A percentile compares a stretch with the other conserved stretches of the same genome.
phyloP scores from a whole-genome alignment of 2,329 filamentous ascomycete genomes.

The Chrysosporium keratinophilum region DNA sequence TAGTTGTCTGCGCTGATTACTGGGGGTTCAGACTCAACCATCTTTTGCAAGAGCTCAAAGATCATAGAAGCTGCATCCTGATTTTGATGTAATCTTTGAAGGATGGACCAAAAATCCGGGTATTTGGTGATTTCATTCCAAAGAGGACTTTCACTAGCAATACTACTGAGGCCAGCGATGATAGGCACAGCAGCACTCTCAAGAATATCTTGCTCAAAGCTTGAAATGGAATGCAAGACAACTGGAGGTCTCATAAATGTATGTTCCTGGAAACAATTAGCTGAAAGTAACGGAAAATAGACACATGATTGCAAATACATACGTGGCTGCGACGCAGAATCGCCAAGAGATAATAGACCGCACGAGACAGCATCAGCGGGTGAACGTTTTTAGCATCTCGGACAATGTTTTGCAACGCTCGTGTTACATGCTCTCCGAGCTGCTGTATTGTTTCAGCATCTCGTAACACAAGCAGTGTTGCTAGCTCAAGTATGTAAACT shows the following conservation, averaged over 20 bases:
- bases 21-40: slow-evolving; percentile 60
- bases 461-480: slow-evolving; percentile 68
- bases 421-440: slow-evolving; percentile 69
- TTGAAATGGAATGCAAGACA: slow-evolving; percentile 81
- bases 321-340: slow-evolving; percentile 78
- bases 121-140: slow-evolving; percentile 91
- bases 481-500: slow-evolving; percentile 84
- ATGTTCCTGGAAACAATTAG: slow-evolving; percentile 52
- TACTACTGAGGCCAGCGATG: slow-evolving; percentile 64
- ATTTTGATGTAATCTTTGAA: slow-evolving; percentile 62
- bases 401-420: slow-evolving; percentile 69
- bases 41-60: slow-evolving; percentile 75
- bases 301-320: slow-evolving; percentile 30
- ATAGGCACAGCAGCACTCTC: slow-evolving; percentile 66
- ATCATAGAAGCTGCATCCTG: slow-evolving; percentile 63
- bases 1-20: slow-evolving; percentile 94
- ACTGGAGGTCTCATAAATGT: slow-evolving; percentile 88
- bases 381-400: slow-evolving; percentile 71
- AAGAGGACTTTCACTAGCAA: slow-evolving; percentile 64
- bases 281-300: neutral
- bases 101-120: slow-evolving; percentile 90
- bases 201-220: slow-evolving; percentile 66
- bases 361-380: slow-evolving; percentile 69
- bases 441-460: slow-evolving; percentile 61
- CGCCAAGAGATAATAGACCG: slow-evolving; percentile 75